Evolutionary conservation across 1,139 yeast genomes (phyloP), one percentile per base, ranked within the genome.

Genomic region (Fermentozyma sake): DNA sequence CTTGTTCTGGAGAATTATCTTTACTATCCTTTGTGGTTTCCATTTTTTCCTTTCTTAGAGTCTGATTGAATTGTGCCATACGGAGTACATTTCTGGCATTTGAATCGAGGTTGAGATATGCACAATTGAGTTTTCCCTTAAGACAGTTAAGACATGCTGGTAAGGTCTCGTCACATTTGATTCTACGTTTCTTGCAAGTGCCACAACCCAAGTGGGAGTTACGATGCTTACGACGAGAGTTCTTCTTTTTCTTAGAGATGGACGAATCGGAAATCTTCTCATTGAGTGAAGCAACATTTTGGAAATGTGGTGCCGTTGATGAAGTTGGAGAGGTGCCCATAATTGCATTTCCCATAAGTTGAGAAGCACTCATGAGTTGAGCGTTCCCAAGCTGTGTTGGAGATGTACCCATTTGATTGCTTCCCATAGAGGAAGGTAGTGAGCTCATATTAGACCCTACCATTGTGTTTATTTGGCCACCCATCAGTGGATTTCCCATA

Each of bases 191-290:
- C 42, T 78, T 76, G 54, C 85, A 78, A 20, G 80, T 76, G 4
- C 77, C 76, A 54, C 85, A 78, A 17, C 80, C 79, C 31, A 55
- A 61, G 44, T 76, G 82, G 11, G 80, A 73, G 51, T 77, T 77
- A 34, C 79, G 61, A 50, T 77, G 84, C 35, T 75, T 71, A 39
- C 82, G 54, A 42, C 84, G 59, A 14, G 74, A 65, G 39, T 68
- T 70, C 40, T 70, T 67, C 55, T 57, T 65, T 41, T 46, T 56
- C 39, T 37, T 43, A 14, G 16, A 20, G 15, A 14, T 10, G 7
- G 15, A 11, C 14, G 24, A 7, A 7, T 7, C 12, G 20, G 29
- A n/a, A n/a, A n/a, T n/a, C n/a, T n/a, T n/a, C n/a, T n/a, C n/a
- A n/a, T n/a, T n/a, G n/a, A n/a, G n/a, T n/a, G n/a, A n/a, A n/a